phyloP scores from a whole-genome alignment of 192 early-diverging fungal species.

The Dimargaris verticillata region DNA sequence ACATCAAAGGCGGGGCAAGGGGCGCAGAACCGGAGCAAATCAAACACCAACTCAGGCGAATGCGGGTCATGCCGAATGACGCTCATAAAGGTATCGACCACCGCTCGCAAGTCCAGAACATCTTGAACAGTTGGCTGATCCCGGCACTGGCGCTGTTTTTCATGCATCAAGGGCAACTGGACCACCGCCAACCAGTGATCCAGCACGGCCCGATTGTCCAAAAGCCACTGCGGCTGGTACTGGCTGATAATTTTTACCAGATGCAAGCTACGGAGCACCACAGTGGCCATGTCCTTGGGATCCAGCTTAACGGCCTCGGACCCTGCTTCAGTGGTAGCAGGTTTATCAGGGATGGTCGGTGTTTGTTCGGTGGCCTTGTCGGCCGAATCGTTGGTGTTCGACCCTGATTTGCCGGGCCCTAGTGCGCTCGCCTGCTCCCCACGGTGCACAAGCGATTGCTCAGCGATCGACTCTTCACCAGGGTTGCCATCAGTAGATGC shows the following conservation, averaged over 20 bases:
- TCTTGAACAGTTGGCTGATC: background rate
- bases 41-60: slow-evolving; percentile 21
- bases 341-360: background rate
- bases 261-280: slow-evolving; percentile 19
- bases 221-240: slow-evolving; percentile 21
- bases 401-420: background rate
- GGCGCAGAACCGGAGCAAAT: slow-evolving; percentile 14
- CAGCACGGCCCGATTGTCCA: slow-evolving; percentile 17
- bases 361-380: too few relatives aligned
- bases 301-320: background rate
- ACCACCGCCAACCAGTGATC: slow-evolving; percentile 15
- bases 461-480: background rate
- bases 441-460: background rate
- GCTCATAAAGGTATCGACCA: background rate
- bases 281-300: slow-evolving; percentile 4
- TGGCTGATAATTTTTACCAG: slow-evolving; percentile 14
- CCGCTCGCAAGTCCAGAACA: background rate
- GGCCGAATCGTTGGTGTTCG: background rate
- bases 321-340: too few relatives aligned
- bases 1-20: background rate
- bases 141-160: background rate
- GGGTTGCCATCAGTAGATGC: too few relatives aligned
- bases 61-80: background rate
- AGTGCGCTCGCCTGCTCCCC: background rate
- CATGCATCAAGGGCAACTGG: background rate